Evolutionary conservation across 306 rosid species (phyloP), one percentile per base, ranked within the genome.

Genomic region (Lotus japonicus): DNA sequence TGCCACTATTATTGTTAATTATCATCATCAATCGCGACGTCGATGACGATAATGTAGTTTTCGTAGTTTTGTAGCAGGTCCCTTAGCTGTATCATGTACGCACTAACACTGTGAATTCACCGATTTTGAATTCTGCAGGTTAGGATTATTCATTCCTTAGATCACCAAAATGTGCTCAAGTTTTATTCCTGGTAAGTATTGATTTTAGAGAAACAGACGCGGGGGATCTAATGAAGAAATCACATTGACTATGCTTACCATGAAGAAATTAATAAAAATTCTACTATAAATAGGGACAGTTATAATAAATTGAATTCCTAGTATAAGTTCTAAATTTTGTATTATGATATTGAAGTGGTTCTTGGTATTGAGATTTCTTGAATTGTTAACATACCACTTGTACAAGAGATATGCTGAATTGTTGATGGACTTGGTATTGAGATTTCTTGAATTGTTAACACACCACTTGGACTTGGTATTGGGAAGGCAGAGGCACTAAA

Each of bases 141-240:
- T 51, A 88, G 89, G 86, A 85, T 90, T 79, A 95, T 94, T 51
- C 99, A 94, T 70, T 77, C 90, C n/a, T 70, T 90, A 15, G 92
- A 84, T 71, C 96, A 94, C 68, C 64, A 70, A 68, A 94, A 94
- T 54, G 87, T 94, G 45, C 91, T 94, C 36, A 90, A 80, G 58
- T 94, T 94, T 75, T 81, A 82, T 79, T 78, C 86, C 16, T 94
- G 99, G 99, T 90, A 63, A 81, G 82, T 12, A 0, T 50, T 31
- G 36, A n/a, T 31, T 54, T 53, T 52, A 6, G 6, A 0, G 26
- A 55, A 69, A 54, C 48, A 2, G 19, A 0, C 56, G 31, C 17
- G 19, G n/a, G n/a, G 59, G 19, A 21, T 21, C 12, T 9, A 14
- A 57, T 10, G 26, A 7, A 35, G 62, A 64, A 44, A 35, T 63